Evolutionary conservation across 768 basidiomycete species (phyloP), one percentile per base, ranked within the genome.

Genomic region (Multifurca ochricompacta): DNA sequence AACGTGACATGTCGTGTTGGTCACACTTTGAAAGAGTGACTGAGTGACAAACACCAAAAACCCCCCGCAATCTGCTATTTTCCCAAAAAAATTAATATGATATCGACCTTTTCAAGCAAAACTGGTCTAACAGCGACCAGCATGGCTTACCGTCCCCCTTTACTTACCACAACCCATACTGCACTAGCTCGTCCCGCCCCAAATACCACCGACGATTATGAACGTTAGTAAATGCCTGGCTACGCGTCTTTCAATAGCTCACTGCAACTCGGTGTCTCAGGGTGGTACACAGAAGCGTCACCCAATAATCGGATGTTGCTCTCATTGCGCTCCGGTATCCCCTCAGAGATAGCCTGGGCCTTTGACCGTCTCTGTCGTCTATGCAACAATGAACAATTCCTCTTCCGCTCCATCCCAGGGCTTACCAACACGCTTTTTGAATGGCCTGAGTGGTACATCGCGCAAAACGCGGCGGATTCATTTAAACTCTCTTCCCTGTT

Each of bases 261-360:
- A 57, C 44, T 53, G 34, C 41, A 59, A 37, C 39, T 14, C 25
- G 28, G 25, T 43, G 31, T 36, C 36, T 53, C 61, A 89, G 88
- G 87, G 62, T 91, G 88, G 82, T 93, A 91, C 63, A 87, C 90
- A n/a, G 88, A 92, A 61, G 73, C 77, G 1, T 76, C 79, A 2
- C 74, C 86, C 1, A 84, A 73, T 65, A 97, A 97, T 67, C 80
- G 94, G 37, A 91, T 97, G 81, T 74, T 91, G n/a, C 80, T 99
- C 14, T 85, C 93, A 2, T 70, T 98, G 37, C 80, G 83, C 23
- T 97, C 91, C 13, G 86, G 83, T 4, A 85, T 98, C 43, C 76
- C 82, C 49, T 69, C 79, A 7, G 95, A 98, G 64, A 77, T 93
- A 52, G 81, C 82, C 52, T 97, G 91, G 88, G 89, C 93, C 18